These are phyloP conservation scores for Cyclostephanos invisitatus DNA, from an alignment of 108 stramenopile genomes.

Conservation along the genomic window DNA sequence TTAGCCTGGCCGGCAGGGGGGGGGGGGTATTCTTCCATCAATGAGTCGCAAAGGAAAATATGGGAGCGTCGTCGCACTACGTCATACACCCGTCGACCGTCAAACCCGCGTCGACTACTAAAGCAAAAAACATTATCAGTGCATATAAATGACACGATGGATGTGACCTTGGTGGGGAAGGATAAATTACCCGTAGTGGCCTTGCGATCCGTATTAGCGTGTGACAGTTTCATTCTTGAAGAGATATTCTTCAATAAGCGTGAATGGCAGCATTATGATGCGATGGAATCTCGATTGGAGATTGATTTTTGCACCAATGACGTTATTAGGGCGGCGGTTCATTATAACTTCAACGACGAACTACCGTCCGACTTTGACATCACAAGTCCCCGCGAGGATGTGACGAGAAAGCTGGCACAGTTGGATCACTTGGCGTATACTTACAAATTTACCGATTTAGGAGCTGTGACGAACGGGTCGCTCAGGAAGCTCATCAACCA, in stretches of 20 bases:
- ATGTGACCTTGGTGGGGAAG: slow-evolving; percentile 47
- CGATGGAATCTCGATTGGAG: slow-evolving; percentile 9
- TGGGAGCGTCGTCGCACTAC: no score
- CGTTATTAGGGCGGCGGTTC: slow-evolving; percentile 53
- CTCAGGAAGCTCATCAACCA: slow-evolving; percentile 49
- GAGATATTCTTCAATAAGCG: slow-evolving; percentile 49
- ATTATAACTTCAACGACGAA: slow-evolving; percentile 55
- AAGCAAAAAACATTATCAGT: no score
- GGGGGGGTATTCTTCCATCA: no score
- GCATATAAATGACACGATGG: slow-evolving; percentile 12
- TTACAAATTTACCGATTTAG: slow-evolving; percentile 48
- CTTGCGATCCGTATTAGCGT: slow-evolving; percentile 52
- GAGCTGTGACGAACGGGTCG: slow-evolving; percentile 38
- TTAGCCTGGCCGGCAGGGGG: no score
- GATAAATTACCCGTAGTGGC: slow-evolving; percentile 49
- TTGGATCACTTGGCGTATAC: slow-evolving; percentile 55
- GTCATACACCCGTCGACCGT: no score
- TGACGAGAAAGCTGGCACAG: slow-evolving; percentile 56
- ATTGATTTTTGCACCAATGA: slow-evolving; percentile 42
- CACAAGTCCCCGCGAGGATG: slow-evolving; percentile 37
- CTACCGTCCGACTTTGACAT: slow-evolving; percentile 49
- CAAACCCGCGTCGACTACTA: no score
- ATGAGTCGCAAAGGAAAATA: no score
- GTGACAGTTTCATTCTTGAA: slow-evolving; percentile 52
- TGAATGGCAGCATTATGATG: slow-evolving; percentile 19